Evolutionary conservation across 2,329 filamentous ascomycete species (phyloP).

Genomic region (Microascus cirrosus): DNA sequence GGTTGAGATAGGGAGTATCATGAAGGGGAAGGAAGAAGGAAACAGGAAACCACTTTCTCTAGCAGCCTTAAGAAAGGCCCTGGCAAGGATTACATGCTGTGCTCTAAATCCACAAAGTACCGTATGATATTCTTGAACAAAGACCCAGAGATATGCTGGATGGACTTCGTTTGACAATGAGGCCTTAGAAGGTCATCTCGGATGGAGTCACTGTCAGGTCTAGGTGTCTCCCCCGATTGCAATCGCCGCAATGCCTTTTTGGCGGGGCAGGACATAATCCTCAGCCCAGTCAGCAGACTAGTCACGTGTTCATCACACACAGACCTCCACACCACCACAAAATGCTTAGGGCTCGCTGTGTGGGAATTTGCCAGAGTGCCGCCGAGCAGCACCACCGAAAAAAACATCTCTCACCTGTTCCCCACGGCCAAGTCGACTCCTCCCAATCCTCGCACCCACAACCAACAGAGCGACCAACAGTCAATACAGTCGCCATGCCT

Average conservation of each 20-base stretch:
- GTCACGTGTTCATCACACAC: constrained; percentile 1
- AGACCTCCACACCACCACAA: neutral
- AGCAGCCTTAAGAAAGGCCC: too few relatives aligned
- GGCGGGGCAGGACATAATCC: neutral
- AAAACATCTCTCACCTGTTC: constrained; percentile 3
- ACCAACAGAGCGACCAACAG: constrained; percentile 2
- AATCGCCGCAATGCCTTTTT: neutral
- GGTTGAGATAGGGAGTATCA: too few relatives aligned
- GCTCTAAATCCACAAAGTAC: too few relatives aligned
- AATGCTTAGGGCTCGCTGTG: constrained; percentile 1
- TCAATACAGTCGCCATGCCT: constrained; percentile 47
- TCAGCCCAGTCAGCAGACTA: neutral
- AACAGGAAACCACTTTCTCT: too few relatives aligned
- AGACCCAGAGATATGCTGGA: too few relatives aligned
- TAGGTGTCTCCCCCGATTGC: too few relatives aligned
- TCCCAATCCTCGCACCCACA: constrained; percentile 2
- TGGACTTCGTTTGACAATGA: too few relatives aligned
- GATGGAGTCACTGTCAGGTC: too few relatives aligned
- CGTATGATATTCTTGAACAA: too few relatives aligned
- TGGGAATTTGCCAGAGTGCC: constrained; percentile 3
- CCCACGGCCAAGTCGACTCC: neutral
- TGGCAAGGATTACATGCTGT: too few relatives aligned
- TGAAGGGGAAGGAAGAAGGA: too few relatives aligned
- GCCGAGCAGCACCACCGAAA: constrained; percentile 3
- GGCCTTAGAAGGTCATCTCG: too few relatives aligned